phyloP scores from a whole-genome alignment of 2,329 filamentous ascomycete genomes.

The Aspergillus nomiae region DNA sequence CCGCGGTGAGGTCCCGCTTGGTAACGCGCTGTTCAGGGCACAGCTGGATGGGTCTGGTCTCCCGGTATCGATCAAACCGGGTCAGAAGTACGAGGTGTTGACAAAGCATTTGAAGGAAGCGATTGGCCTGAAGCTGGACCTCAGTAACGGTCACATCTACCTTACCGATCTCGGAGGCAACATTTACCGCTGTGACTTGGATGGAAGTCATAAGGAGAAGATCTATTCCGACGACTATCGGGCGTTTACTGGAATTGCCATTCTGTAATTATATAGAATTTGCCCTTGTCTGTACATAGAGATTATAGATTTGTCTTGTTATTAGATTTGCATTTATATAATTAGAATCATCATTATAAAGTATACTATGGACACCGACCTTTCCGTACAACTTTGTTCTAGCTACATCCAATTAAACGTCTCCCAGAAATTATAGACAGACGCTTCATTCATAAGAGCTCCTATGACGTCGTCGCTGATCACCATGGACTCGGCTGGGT shows the following conservation, averaged over 20 bases:
- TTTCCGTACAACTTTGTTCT: too few relatives aligned
- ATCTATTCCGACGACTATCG: conserved; percentile 1
- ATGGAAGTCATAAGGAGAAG: conserved; percentile 1
- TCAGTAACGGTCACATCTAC: background rate
- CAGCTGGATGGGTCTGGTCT: background rate
- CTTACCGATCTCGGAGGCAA: conserved; percentile 3
- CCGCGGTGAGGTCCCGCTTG: conserved; percentile 58
- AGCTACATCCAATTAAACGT: conserved; percentile 3
- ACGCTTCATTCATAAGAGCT: conserved; percentile 8
- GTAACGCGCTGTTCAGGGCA: conserved; percentile 55
- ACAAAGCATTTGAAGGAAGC: conserved; percentile 4
- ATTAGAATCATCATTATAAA: background rate
- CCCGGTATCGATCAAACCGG: background rate
- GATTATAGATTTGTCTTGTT: background rate
- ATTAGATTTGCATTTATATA: background rate
- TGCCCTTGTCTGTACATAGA: background rate
- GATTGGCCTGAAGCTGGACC: conserved; percentile 5
- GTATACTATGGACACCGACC: too few relatives aligned
- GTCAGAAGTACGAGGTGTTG: background rate
- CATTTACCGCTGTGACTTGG: conserved; percentile 3
- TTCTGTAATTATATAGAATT: background rate
- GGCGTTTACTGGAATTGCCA: conserved; percentile 1
- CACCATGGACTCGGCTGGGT: background rate
- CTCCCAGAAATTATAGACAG: conserved; percentile 13
- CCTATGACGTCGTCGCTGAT: conserved; percentile 10